phyloP scores from a whole-genome alignment of 2,329 filamentous ascomycete species.

The Hypoxylon rubiginosum region DNA sequence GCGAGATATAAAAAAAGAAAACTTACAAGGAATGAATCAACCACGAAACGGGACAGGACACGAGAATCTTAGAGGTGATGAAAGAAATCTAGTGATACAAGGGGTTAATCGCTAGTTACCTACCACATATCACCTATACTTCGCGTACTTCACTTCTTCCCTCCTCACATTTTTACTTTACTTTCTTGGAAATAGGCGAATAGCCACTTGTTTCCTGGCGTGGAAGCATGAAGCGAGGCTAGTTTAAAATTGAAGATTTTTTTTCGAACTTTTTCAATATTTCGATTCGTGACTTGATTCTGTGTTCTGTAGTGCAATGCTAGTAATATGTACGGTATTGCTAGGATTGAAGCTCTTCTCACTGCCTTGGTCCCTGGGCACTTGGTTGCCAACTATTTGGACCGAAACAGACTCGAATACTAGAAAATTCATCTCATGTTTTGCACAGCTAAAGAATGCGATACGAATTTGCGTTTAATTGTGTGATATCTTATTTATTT shows the following conservation, averaged over 20 bases:
- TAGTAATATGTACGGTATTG: not conserved
- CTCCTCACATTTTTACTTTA: constrained; percentile 9
- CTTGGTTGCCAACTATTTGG: not conserved
- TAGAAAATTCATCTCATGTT: not conserved
- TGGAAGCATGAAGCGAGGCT: constrained; percentile 1
- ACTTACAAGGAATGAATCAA: constrained; percentile 27
- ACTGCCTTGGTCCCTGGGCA: not conserved
- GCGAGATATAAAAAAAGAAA: constrained; percentile 1
- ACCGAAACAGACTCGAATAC: no score
- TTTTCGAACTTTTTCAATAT: no score
- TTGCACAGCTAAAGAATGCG: not conserved
- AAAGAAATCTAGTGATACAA: constrained; percentile 1
- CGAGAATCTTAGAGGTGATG: constrained; percentile 25
- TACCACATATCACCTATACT: constrained; percentile 1
- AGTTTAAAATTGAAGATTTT: constrained; percentile 27
- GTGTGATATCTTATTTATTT: constrained; percentile 14
- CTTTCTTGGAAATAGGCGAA: constrained; percentile 11
- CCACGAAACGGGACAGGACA: constrained; percentile 29
- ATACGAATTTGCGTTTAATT: not conserved
- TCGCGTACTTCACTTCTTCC: constrained; percentile 16
- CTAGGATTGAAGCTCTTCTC: not conserved
- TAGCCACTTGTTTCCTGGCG: constrained; percentile 1
- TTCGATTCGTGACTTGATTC: not conserved
- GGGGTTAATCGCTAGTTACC: constrained; percentile 32
- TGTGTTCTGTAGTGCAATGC: not conserved